These are phyloP conservation scores for Actinomortierella wolfii DNA, from an alignment of 371 early-diverging fungal genomes.

Conservation along the genomic window DNA sequence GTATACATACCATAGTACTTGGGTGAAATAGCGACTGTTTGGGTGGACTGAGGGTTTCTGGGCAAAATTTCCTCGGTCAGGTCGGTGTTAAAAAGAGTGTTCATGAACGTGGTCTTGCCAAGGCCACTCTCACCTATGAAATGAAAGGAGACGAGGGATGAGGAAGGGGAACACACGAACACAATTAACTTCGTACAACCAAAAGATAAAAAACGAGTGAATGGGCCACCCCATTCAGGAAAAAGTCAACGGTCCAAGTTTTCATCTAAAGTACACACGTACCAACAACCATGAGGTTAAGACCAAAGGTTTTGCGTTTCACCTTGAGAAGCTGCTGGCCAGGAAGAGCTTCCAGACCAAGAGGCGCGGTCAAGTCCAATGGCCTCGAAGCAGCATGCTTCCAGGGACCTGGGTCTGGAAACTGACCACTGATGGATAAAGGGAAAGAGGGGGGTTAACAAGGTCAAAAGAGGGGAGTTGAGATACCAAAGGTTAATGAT, in stretches of 20 bases:
- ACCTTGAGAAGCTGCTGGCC: slow-evolving; percentile 68
- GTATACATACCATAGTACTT: slow-evolving; percentile 67
- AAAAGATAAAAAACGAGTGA: not conserved
- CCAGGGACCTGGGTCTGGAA: slow-evolving; percentile 84
- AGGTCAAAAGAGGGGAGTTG: not conserved
- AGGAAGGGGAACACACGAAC: not conserved
- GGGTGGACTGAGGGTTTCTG: slow-evolving; percentile 54
- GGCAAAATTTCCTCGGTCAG: slow-evolving; percentile 68
- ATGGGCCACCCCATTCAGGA: no score
- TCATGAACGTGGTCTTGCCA: slow-evolving; percentile 94
- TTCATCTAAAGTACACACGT: no score
- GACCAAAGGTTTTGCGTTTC: slow-evolving; percentile 65
- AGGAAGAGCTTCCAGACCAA: slow-evolving; percentile 75
- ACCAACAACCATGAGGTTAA: slow-evolving; percentile 88
- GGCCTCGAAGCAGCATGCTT: slow-evolving; percentile 63
- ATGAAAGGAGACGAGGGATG: not conserved
- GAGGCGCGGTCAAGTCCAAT: slow-evolving; percentile 50
- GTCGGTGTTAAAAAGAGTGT: slow-evolving; percentile 81
- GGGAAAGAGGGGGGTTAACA: slow-evolving; percentile 10
- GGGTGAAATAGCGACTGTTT: slow-evolving; percentile 76
- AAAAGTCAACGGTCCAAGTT: no score
- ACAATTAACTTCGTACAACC: not conserved
- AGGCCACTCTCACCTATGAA: slow-evolving; percentile 80
- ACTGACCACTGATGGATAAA: slow-evolving; percentile 66
- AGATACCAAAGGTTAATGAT: not conserved